A percentile compares a stretch with the other conserved stretches of the same genome.
Conservation (phyloP, 495 filamentous ascomycete species). For the Daldinia concentrica region DNA sequence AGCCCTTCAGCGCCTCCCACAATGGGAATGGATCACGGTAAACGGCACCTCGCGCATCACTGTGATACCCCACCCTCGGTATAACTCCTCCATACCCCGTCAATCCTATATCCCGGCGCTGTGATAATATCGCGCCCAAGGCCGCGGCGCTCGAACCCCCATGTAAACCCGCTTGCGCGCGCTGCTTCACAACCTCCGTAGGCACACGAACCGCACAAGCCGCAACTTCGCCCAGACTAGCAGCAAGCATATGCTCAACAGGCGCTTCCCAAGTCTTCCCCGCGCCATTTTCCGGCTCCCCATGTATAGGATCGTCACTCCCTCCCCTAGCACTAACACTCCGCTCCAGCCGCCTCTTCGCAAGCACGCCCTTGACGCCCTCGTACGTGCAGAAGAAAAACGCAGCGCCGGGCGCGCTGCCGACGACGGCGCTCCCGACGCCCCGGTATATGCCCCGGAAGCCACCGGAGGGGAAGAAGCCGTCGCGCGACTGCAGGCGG, state of each 20-base stretch:
- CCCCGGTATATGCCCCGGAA: constrained; percentile 78
- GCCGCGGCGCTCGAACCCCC: constrained; percentile 66
- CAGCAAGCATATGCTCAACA: constrained; percentile 83
- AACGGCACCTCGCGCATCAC: constrained; percentile 97
- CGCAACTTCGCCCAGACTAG: constrained; percentile 86
- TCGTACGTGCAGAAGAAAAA: constrained; percentile 99
- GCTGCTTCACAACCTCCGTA: constrained; percentile 96
- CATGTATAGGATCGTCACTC: background rate
- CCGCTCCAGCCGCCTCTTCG: constrained; percentile 17
- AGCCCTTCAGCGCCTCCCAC: constrained; percentile 89
- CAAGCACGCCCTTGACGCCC: constrained; percentile 70
- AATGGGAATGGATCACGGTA: constrained; percentile 96
- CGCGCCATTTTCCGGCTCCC: background rate
- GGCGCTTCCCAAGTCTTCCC: constrained; percentile 30
- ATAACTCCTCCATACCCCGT: constrained; percentile 80
- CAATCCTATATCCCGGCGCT: constrained; percentile 54
- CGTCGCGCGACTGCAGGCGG: constrained; percentile 85
- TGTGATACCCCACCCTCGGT: constrained; percentile 89
- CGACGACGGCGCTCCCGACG: constrained; percentile 76
- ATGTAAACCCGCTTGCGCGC: constrained; percentile 85
- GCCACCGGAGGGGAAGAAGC: constrained; percentile 79
- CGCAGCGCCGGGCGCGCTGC: constrained; percentile 96
- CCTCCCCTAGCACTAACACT: background rate
- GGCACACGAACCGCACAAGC: constrained; percentile 93
- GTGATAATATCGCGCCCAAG: constrained; percentile 73